Evolutionary conservation across 1,284 basidiomycete species (phyloP), one percentile per base, ranked within the genome.

Genomic region (Malassezia furfur): DNA sequence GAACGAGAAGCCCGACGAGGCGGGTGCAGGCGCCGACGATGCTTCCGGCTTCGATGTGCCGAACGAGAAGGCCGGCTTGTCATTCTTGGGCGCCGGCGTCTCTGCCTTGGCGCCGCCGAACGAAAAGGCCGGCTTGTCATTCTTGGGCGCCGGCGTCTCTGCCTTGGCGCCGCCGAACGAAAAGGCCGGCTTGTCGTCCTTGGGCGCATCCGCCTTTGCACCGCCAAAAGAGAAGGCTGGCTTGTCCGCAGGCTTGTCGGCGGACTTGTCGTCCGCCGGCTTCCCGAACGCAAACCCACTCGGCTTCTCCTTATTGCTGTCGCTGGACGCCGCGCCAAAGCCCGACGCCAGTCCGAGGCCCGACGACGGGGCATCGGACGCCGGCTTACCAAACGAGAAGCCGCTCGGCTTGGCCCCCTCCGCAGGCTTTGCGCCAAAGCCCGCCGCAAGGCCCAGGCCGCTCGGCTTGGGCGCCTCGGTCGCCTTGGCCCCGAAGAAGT

Each of bases 1-100:
- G 41, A 57, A 57, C 19, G 49, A 46, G 52, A 54, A 54, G 40
- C 35, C 30, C 8, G 47, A 32, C 15, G 45, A n/a, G 10, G 47
- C 34, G 5, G 31, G 22, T 14, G 32, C 47, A 25, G 48, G 17
- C 2, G 36, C 32, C 9, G 32, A 8, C 9, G 32, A 8, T 34
- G 32, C 32, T 4, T 8, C 14, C 11, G 32, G 25, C 25, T 28
- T 14, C 31, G 21, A 9, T n/a, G 34, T 15, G 11, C 50, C 32
- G 41, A 63, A 66, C 12, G 65, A 57, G 47, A 65, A 65, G 41
- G 60, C n/a, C 2, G 43, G 51, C 35, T 38, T 43, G 44, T 70
- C 66, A 50, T 64, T 64, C 34, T 47, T 59, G 14, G 54, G 49
- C 7, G 25, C 37, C 5, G 30, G 35, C 30, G 40, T 6, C 12